phyloP scores from a whole-genome alignment of 495 filamentous ascomycete genomes.

The Podospora conica region DNA sequence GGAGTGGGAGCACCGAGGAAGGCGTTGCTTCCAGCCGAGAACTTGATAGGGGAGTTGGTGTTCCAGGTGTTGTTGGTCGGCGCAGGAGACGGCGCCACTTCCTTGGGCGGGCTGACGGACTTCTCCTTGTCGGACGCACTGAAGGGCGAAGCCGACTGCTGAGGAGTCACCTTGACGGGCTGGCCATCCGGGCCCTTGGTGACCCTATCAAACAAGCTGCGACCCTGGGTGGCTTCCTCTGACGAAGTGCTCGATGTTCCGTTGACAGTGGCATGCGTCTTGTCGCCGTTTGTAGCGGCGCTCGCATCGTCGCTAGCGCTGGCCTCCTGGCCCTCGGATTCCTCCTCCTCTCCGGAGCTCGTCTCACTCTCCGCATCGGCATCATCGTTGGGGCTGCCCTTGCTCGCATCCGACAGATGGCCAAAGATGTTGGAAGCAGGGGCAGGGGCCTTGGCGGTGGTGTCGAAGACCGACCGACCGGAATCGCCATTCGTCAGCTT shows the following conservation, averaged over 20 bases:
- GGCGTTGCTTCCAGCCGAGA: slow-evolving; percentile 18
- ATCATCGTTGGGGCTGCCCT: slow-evolving; percentile 39
- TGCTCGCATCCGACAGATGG: slow-evolving; percentile 51
- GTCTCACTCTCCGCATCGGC: slow-evolving; percentile 44
- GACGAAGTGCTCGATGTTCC: slow-evolving; percentile 28
- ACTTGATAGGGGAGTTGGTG: slow-evolving; percentile 35
- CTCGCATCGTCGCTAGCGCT: slow-evolving; percentile 30
- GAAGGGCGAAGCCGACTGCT: slow-evolving; percentile 23
- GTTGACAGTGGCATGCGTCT: slow-evolving; percentile 18
- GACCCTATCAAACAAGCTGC: slow-evolving; percentile 56
- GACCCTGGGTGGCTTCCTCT: slow-evolving; percentile 34
- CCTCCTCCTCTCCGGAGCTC: slow-evolving; percentile 38
- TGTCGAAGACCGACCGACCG: slow-evolving; percentile 25
- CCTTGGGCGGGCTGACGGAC: slow-evolving; percentile 30
- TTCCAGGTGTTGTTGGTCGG: slow-evolving; percentile 45
- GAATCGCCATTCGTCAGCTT: slow-evolving; percentile 17
- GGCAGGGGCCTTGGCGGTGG: slow-evolving; percentile 17
- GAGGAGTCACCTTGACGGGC: slow-evolving; percentile 31
- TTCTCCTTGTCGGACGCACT: slow-evolving; percentile 27
- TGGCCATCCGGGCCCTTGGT: slow-evolving; percentile 44
- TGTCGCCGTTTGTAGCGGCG: slow-evolving; percentile 24
- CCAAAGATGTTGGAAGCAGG: slow-evolving; percentile 53
- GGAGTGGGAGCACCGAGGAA: slow-evolving; percentile 26
- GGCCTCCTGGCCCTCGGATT: slow-evolving; percentile 35
- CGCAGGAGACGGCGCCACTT: slow-evolving; percentile 13